Conservation (phyloP, 805 yeast genomes). For the Nakazawaea pomicola region DNA sequence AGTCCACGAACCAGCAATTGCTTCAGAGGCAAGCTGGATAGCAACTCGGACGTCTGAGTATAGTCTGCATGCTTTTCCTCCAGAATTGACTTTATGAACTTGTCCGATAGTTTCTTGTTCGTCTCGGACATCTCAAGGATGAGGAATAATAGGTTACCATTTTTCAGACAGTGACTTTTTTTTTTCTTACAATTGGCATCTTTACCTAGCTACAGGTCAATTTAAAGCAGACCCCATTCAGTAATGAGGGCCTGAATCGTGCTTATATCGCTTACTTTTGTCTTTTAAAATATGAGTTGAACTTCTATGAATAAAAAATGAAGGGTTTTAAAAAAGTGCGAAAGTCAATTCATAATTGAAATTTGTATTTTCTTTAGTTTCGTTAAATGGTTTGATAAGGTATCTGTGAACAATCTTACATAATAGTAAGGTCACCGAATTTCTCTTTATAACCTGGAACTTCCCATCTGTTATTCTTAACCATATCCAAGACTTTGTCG, state of each 20-base stretch:
- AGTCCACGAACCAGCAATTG: slow-evolving; percentile 65
- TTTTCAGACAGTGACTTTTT: background rate
- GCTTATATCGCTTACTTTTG: too few relatives aligned
- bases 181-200: too few relatives aligned
- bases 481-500: slow-evolving; percentile 91
- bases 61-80: slow-evolving; percentile 52
- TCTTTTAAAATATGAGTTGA: too few relatives aligned
- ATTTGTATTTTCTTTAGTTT: background rate
- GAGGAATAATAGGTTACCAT: background rate
- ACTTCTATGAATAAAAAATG: background rate
- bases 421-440: slow-evolving; percentile 94
- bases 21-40: slow-evolving; percentile 52
- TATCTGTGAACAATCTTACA: slow-evolving; percentile 38
- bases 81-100: slow-evolving; percentile 34
- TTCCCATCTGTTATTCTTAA: slow-evolving; percentile 94
- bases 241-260: too few relatives aligned
- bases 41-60: slow-evolving; percentile 37
- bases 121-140: slow-evolving; percentile 2
- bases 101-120: slow-evolving; percentile 26
- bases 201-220: too few relatives aligned
- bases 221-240: too few relatives aligned
- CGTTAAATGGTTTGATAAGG: background rate
- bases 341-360: too few relatives aligned
- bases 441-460: slow-evolving; percentile 98
- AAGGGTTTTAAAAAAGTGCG: background rate